Evolutionary conservation across 495 filamentous ascomycete genomes (phyloP), one percentile per base, ranked within the genome.

Genomic region (Hypomontagnella submonticulosa): DNA sequence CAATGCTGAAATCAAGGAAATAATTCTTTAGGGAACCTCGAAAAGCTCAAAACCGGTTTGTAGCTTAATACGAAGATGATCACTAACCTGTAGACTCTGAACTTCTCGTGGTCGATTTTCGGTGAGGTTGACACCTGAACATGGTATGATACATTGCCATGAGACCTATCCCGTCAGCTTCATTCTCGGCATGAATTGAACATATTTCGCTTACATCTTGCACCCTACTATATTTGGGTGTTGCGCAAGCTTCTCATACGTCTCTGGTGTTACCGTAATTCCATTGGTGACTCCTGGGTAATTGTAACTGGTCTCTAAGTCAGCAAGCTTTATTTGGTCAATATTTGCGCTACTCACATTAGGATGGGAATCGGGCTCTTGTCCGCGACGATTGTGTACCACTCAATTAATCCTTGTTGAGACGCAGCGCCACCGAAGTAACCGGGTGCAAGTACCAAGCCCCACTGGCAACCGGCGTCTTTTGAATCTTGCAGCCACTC

Each of bases 201-300:
- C 37, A 2, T 0, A 10, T 19, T 3, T 4, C 7, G 40, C 55
- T 48, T 58, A 58, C 71, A 89, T 84, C 73, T 89, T 89, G 71
- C 82, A 85, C 34, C 87, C 87, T 2, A 88, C 85, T 57, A 89
- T 86, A 41, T 85, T 86, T 12, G 76, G 77, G 62, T 88, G 80
- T 15, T 71, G 61, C 3, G 86, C 83, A 34, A 89, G 76, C 15
- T 55, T 69, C 15, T 75, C 77, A 63, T 85, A 84, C 15, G 81
- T 87, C 30, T 81, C 74, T 4, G 85, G 82, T 8, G 75, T 61
- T 36, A 88, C 75, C 18, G 74, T 72, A 37, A 88, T 74, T 37
- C 81, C 78, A 68, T 89, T 89, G 0, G 81, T 85, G 2, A 89
- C 87, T 9, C 81, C 84, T 0, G 87, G 87, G 64, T 88, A 89